These are phyloP conservation scores for Prinsepia uniflora DNA, from an alignment of 306 rosid species.

Conservation along the genomic window DNA sequence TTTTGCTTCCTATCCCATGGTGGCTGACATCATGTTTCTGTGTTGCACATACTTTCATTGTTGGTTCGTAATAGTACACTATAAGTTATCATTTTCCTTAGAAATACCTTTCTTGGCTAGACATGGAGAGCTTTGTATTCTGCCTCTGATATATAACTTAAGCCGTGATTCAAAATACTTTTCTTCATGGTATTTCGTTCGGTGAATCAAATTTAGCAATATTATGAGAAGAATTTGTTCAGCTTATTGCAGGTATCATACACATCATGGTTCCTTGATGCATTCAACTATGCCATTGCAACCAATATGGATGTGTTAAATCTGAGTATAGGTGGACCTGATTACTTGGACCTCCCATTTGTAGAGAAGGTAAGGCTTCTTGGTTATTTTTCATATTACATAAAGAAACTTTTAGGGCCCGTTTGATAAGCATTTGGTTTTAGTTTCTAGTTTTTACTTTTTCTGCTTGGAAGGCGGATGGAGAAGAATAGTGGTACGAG, in stretches of 20 bases:
- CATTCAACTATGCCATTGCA: slow-evolving; percentile 97
- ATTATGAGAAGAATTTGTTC: slow-evolving; percentile 77
- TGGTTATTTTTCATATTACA: not conserved
- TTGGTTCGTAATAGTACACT: not conserved
- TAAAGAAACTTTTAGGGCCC: not conserved
- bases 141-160: slow-evolving; percentile 2
- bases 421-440: too few relatives aligned
- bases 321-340: slow-evolving; percentile 99
- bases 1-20: not conserved
- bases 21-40: not conserved
- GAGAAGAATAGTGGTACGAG: too few relatives aligned
- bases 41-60: not conserved
- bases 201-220: slow-evolving; percentile 37
- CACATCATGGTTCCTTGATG: slow-evolving; percentile 99
- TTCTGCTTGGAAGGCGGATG: too few relatives aligned
- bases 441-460: too few relatives aligned
- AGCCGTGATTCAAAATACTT: slow-evolving; percentile 2
- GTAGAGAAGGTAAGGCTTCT: slow-evolving; percentile 71
- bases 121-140: not conserved
- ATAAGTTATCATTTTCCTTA: not conserved
- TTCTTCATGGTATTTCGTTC: slow-evolving; percentile 9
- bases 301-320: slow-evolving; percentile 91
- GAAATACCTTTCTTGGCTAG: not conserved
- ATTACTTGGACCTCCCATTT: slow-evolving; percentile 95
- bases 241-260: slow-evolving; percentile 98